Evolutionary conservation across 1,139 yeast genomes (phyloP), one percentile per base, ranked within the genome.

Genomic region (Taiozyma sp.): DNA sequence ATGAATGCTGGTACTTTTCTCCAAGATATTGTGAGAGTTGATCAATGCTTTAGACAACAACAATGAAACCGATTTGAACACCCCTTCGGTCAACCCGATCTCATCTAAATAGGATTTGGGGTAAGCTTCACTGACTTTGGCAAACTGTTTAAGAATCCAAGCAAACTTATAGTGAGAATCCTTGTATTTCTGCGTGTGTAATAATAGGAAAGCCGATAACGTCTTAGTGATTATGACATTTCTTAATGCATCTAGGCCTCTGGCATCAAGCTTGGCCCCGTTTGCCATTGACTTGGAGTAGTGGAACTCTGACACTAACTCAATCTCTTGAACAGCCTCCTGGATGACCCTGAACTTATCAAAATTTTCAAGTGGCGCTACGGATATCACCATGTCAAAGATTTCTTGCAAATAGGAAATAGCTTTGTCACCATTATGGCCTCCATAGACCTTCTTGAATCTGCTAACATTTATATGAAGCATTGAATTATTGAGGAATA

Each of bases 1-100:
- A 49, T 13, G 58, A 56, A 19, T 22, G 16, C 4, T 42, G 28
- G 3, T 32, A 24, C 32, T 57, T 59, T 14, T 41, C 43, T 3
- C 10, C 22, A 38, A 22, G 12, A 6, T 12, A 38, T 38, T 38
- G 13, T 13, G 24, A 6, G 41, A 10, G 12, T 19, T 38, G 24
- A 38, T 22, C 5, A 38, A 19, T n/a, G 41, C 41, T 19, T 19
- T 38, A 8, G 41, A 38, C 24, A 38, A 10, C 41, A 38, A 38
- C 41, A 38, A 38, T 8, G 24, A 19, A 22, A 38, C 12, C 6
- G 41, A 38, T 19, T 19, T 19, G 24, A 38, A 19, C 24, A 9
- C 41, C 8, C 23, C 14, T 19, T 8, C 16, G 4, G 41, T 16
- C 14, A 38, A 38, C 9, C 41, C 41, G 19, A 19, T 13, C 41